Conservation (phyloP, 306 rosid genomes). For the Cicer chorassanicum region DNA sequence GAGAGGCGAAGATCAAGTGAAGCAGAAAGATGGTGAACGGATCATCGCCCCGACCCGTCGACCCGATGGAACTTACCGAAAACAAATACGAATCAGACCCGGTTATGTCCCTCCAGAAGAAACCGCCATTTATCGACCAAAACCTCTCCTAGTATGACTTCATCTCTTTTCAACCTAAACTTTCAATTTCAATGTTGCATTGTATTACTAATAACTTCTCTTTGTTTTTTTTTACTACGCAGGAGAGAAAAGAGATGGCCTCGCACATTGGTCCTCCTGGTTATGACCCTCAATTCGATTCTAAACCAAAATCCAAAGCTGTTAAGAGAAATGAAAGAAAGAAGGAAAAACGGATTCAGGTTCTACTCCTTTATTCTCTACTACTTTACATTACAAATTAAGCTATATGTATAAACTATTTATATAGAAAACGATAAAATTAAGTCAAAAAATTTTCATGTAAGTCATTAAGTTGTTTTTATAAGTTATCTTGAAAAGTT, state of each 20-base stretch:
- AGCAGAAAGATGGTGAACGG: slow-evolving; percentile 74
- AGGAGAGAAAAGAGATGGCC: slow-evolving; percentile 80
- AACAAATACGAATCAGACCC: slow-evolving; percentile 79
- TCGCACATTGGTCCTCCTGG: slow-evolving; percentile 87
- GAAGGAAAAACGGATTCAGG: slow-evolving; percentile 95
- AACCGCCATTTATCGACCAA: slow-evolving; percentile 82
- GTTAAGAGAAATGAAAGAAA: slow-evolving; percentile 89
- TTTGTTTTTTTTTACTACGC: slow-evolving; percentile 32
- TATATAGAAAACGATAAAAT: no score
- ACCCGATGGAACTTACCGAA: slow-evolving; percentile 93
- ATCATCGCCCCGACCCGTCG: slow-evolving; percentile 78
- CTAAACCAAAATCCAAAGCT: slow-evolving; percentile 79
- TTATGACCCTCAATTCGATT: slow-evolving; percentile 59
- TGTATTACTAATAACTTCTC: not conserved
- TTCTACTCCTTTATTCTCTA: not conserved
- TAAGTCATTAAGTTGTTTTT: no score
- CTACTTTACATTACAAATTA: no score
- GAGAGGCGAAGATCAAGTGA: slow-evolving; percentile 36
- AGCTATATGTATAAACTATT: no score
- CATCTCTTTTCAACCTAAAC: not conserved
- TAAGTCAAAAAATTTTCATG: no score
- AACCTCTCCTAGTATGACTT: slow-evolving; percentile 25
- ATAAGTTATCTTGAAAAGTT: no score
- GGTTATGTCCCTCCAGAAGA: slow-evolving; percentile 91
- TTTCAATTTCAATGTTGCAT: slow-evolving; percentile 8